phyloP scores from a whole-genome alignment of 2,329 filamentous ascomycete genomes.

The Aspergillus fischeri region DNA sequence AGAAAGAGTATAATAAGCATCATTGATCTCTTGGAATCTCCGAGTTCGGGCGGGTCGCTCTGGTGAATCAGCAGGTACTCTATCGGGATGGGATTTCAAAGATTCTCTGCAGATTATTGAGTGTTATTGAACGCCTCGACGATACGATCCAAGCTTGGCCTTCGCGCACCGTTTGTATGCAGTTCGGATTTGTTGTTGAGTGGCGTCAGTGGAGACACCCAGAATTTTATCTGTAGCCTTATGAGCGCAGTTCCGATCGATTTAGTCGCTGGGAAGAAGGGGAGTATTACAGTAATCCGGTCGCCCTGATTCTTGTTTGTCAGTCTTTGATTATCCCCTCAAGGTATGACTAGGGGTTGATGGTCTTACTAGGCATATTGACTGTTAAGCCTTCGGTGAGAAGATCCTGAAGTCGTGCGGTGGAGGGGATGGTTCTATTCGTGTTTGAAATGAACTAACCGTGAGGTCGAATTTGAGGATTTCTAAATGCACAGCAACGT shows the following conservation, averaged over 20 bases:
- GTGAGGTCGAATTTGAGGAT: background rate
- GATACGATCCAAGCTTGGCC: background rate
- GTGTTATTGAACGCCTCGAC: slow-evolving; percentile 9
- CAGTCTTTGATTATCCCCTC: background rate
- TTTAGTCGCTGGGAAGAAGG: background rate
- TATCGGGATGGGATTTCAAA: slow-evolving; percentile 88
- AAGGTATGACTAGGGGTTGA: slow-evolving; percentile 1
- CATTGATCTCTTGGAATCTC: slow-evolving; percentile 86
- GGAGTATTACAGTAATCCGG: slow-evolving; percentile 39
- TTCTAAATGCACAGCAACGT: background rate
- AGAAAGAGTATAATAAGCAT: slow-evolving; percentile 88
- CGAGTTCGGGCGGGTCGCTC: slow-evolving; percentile 78
- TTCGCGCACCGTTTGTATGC: slow-evolving; percentile 79
- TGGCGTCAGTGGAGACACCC: slow-evolving; percentile 68
- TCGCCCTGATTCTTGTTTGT: slow-evolving; percentile 14
- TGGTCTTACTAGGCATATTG: slow-evolving; percentile 23
- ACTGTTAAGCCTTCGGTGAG: background rate
- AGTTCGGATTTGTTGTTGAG: slow-evolving; percentile 78
- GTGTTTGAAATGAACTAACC: background rate
- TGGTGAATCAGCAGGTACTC: slow-evolving; percentile 76
- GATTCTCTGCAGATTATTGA: slow-evolving; percentile 59
- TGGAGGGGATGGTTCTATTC: background rate
- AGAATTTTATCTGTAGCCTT: slow-evolving; percentile 63
- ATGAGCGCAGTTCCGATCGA: background rate
- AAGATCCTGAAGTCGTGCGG: background rate